These are phyloP conservation scores for Mycena sp. DNA, from an alignment of 1,284 basidiomycete genomes.

Conservation along the genomic window DNA sequence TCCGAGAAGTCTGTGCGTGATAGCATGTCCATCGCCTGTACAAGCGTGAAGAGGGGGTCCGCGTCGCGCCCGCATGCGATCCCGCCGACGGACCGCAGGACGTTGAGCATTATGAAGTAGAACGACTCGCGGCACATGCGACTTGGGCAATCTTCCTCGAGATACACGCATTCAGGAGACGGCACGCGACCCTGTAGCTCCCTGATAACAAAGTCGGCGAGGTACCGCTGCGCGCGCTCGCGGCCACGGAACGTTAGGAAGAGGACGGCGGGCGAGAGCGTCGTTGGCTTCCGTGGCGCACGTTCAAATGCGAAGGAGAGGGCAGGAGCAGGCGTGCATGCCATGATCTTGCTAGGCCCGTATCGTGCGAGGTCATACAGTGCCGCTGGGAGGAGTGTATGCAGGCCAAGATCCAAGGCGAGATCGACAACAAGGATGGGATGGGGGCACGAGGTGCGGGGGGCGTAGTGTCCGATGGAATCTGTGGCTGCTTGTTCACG, in stretches of 20 bases:
- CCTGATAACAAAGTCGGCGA: slow-evolving; percentile 67
- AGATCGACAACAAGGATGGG: slow-evolving; percentile 72
- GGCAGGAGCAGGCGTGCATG: slow-evolving; percentile 50
- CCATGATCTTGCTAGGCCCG: slow-evolving; percentile 71
- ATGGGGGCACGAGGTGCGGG: slow-evolving; percentile 60
- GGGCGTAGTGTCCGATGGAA: slow-evolving; percentile 53
- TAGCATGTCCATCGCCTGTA: slow-evolving; percentile 76
- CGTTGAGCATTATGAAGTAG: slow-evolving; percentile 78
- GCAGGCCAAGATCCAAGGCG: slow-evolving; percentile 67
- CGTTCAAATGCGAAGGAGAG: slow-evolving; percentile 40
- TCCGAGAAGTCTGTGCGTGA: slow-evolving; percentile 74
- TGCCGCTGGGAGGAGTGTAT: slow-evolving; percentile 66
- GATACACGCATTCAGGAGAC: slow-evolving; percentile 53
- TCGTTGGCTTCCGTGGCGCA: slow-evolving; percentile 29
- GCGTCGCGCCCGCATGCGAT: slow-evolving; percentile 76
- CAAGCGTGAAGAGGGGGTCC: slow-evolving; percentile 73
- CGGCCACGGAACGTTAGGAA: slow-evolving; percentile 65
- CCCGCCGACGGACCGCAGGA: slow-evolving; percentile 73
- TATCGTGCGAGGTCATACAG: slow-evolving; percentile 80
- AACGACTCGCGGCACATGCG: slow-evolving; percentile 69
- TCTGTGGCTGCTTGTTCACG: slow-evolving; percentile 66
- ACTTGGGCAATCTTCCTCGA: slow-evolving; percentile 37
- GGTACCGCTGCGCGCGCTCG: slow-evolving; percentile 67
- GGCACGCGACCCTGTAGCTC: slow-evolving; percentile 62
- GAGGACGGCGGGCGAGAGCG: slow-evolving; percentile 58